Conservation (phyloP, 2,329 filamentous ascomycete genomes). For the Colletotrichum costaricense region DNA sequence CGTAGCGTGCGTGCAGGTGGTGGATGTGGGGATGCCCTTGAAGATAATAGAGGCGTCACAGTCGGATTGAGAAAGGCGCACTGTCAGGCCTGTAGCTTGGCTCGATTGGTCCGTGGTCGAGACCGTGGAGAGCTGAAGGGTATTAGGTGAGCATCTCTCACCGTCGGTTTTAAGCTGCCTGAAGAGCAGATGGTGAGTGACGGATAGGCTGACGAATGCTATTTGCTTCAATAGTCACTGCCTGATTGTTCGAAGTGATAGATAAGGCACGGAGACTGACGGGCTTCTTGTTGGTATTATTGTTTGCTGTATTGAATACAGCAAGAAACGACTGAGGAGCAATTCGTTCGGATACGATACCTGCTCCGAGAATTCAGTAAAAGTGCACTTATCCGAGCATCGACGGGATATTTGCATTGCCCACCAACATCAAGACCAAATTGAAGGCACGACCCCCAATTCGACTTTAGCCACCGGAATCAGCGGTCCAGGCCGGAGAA, state of each 20-base stretch:
- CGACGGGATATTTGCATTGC: background rate
- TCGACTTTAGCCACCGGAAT: slow-evolving; percentile 7
- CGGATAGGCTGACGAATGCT: slow-evolving; percentile 25
- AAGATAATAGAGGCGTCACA: slow-evolving; percentile 27
- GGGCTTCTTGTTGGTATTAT: background rate
- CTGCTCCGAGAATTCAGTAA: background rate
- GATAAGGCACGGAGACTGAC: background rate
- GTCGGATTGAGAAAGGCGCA: background rate
- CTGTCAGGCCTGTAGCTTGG: slow-evolving; percentile 16
- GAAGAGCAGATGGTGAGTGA: background rate
- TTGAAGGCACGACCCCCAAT: background rate
- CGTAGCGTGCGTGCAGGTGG: slow-evolving; percentile 30
- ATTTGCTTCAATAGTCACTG: slow-evolving; percentile 7
- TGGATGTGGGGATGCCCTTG: slow-evolving; percentile 32
- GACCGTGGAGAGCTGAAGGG: background rate
- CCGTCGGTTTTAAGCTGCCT: slow-evolving; percentile 32
- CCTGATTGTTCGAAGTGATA: slow-evolving; percentile 12
- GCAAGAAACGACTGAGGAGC: background rate
- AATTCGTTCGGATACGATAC: background rate
- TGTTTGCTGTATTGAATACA: background rate
- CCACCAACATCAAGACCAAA: background rate
- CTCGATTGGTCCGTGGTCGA: slow-evolving; percentile 21
- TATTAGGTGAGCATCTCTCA: slow-evolving; percentile 14
- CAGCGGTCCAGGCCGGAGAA: slow-evolving; percentile 8
- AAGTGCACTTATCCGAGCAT: background rate